phyloP scores from a whole-genome alignment of 2,329 filamentous ascomycete genomes.

The Colletotrichum sp. region DNA sequence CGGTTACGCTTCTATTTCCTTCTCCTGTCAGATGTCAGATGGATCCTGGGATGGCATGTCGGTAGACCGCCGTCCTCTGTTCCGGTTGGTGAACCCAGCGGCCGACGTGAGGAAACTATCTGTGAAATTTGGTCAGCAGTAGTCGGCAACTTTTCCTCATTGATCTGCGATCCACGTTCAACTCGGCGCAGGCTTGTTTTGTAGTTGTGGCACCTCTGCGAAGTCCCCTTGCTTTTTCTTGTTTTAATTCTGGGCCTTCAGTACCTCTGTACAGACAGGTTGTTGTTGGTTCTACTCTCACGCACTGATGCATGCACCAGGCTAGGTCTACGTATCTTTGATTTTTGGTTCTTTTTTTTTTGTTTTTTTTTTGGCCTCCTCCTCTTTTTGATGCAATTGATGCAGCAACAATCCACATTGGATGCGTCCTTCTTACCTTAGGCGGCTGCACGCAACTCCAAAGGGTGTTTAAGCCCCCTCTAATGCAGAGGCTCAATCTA shows the following conservation, averaged over 20 bases:
- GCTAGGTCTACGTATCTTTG: background rate
- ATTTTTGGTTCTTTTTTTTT: background rate
- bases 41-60: background rate
- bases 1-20: background rate
- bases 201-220: background rate
- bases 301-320: background rate
- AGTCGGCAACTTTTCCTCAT: background rate
- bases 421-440: background rate
- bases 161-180: background rate
- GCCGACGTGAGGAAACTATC: background rate
- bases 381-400: constrained; percentile 8
- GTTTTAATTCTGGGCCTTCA: background rate
- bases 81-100: background rate
- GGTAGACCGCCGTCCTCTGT: background rate
- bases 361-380: background rate
- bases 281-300: constrained; percentile 1
- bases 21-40: constrained; percentile 7
- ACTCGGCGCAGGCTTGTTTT: background rate
- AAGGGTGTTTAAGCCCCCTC: background rate
- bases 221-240: background rate
- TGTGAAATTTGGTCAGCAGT: background rate
- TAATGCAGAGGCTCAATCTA: background rate
- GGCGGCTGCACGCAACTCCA: background rate
- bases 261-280: background rate
- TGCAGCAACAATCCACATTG: constrained; percentile 2